phyloP scores from a whole-genome alignment of 2,329 filamentous ascomycete genomes.

The Penicillium capsulatum region DNA sequence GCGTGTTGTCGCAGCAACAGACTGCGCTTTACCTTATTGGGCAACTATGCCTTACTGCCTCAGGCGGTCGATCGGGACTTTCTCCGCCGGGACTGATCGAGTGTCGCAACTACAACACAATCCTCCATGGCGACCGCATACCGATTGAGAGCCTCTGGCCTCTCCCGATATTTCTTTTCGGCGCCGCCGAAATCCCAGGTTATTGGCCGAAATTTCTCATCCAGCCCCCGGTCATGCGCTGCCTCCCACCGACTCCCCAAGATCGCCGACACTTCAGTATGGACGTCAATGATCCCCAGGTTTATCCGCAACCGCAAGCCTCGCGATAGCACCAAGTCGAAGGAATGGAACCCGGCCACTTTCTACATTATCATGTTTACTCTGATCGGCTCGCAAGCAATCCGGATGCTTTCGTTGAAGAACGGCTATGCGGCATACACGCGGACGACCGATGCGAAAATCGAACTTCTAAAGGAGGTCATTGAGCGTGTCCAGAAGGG shows the following conservation, averaged over 20 bases:
- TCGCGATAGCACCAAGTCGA: conserved; percentile 44
- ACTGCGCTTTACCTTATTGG: conserved; percentile 18
- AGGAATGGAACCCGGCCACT: conserved; percentile 74
- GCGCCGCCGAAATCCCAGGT: conserved; percentile 3
- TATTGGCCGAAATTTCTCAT: conserved; percentile 5
- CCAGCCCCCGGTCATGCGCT: conserved; percentile 14
- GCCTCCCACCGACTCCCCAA: conserved; percentile 32
- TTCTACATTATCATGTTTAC: conserved; percentile 79
- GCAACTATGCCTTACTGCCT: conserved; percentile 12
- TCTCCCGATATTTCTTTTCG: conserved; percentile 6
- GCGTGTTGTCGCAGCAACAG: conserved; percentile 33
- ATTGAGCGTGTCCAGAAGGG: conserved; percentile 46
- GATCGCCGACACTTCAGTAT: conserved; percentile 58
- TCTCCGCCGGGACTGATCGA: neutral
- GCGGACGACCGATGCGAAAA: conserved; percentile 73
- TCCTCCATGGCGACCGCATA: conserved; percentile 16
- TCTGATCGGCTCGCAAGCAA: conserved; percentile 90
- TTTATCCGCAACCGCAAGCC: conserved; percentile 38
- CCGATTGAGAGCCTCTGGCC: conserved; percentile 14
- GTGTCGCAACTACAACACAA: neutral
- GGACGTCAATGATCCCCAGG: conserved; percentile 66
- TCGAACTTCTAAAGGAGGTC: conserved; percentile 67
- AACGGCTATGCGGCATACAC: conserved; percentile 69
- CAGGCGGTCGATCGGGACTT: conserved; percentile 10
- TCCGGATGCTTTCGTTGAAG: conserved; percentile 80